Evolutionary conservation across 495 filamentous ascomycete genomes (phyloP), one percentile per base, ranked within the genome.

Genomic region (Acidiella bohemica): DNA sequence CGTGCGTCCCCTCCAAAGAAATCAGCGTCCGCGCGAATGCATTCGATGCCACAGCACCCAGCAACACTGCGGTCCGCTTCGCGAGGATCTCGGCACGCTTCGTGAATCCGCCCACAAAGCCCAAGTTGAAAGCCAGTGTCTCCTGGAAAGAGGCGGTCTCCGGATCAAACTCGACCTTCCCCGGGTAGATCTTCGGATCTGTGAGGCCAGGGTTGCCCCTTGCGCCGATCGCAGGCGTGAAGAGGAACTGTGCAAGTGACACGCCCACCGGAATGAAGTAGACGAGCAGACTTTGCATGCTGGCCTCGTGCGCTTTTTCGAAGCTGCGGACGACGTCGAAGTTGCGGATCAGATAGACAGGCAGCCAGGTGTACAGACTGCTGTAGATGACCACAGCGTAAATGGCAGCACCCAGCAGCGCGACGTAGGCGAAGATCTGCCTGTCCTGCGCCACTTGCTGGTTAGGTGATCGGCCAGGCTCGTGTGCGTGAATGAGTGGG

Each of bases 371-470:
- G 20, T 66, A 62, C 50, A 73, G 75, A 39, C 75, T 75, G 32
- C 70, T 50, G 49, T 75, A 80, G 26, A 88, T 54, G 9, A 73
- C 61, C 16, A 46, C 13, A 49, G 67, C 71, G 60, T 84, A 86
- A 35, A 85, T 72, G 6, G 72, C 65, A 7, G 77, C 67, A 2
- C 78, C 72, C 20, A 84, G 66, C 12, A 80, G 42, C 10, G 71
- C 72, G 8, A 78, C 84, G 39, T 71, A 73, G 20, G 72, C 36
- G 14, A 73, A 69, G 32, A 84, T 75, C 14, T 59, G 51, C 36
- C 61, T 59, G 58, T 87, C 81, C 41, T 75, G 67, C 30, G 85
- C 61, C 44, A 93, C 68, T 22, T 73, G 72, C 60, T 86, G 82
- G 36, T 74, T 67, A 25, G 76, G 64, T 11, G 55, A 36, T 19